Evolutionary conservation across 2,329 filamentous ascomycete species (phyloP).

Genomic region (Diaporthe sp.): DNA sequence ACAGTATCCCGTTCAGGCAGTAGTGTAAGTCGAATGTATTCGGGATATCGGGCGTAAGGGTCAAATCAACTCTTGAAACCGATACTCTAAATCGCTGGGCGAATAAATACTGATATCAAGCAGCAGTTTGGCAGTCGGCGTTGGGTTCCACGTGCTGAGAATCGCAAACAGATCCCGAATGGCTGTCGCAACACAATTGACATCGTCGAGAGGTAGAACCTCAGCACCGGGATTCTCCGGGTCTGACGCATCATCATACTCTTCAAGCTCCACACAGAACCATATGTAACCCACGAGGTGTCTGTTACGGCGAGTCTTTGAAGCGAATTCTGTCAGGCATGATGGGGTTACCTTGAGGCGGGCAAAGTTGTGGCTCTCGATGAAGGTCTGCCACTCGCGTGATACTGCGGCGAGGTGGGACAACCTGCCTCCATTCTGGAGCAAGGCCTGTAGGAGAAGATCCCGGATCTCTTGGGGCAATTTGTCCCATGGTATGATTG

Average conservation of each 20-base stretch:
- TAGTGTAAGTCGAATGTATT: background rate
- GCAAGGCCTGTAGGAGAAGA: slow-evolving; percentile 38
- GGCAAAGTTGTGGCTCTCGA: slow-evolving; percentile 45
- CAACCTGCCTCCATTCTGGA: slow-evolving; percentile 38
- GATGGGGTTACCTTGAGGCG: slow-evolving; percentile 44
- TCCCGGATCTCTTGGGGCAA: slow-evolving; percentile 41
- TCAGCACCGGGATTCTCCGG: slow-evolving; percentile 14
- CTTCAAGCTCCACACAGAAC: slow-evolving; percentile 44
- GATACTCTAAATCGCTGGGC: background rate
- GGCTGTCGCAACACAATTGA: slow-evolving; percentile 35
- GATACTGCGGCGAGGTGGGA: slow-evolving; percentile 43
- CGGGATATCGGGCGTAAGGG: background rate
- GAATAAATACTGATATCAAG: background rate
- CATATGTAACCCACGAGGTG: slow-evolving; percentile 43
- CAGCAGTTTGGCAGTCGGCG: background rate
- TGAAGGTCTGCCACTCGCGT: slow-evolving; percentile 43
- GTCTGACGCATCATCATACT: slow-evolving; percentile 41
- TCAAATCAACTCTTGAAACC: background rate
- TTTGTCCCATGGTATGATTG: slow-evolving; percentile 30
- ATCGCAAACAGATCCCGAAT: slow-evolving; percentile 40
- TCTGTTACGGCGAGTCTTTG: slow-evolving; percentile 43
- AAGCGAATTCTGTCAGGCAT: slow-evolving; percentile 42
- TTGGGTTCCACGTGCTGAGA: slow-evolving; percentile 43
- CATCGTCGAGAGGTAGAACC: slow-evolving; percentile 31
- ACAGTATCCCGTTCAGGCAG: background rate